Percentiles rank a stretch among this genome's conserved stretches.
phyloP scores from a whole-genome alignment of 2,329 filamentous ascomycete genomes.

The Xylariaceae sp. region DNA sequence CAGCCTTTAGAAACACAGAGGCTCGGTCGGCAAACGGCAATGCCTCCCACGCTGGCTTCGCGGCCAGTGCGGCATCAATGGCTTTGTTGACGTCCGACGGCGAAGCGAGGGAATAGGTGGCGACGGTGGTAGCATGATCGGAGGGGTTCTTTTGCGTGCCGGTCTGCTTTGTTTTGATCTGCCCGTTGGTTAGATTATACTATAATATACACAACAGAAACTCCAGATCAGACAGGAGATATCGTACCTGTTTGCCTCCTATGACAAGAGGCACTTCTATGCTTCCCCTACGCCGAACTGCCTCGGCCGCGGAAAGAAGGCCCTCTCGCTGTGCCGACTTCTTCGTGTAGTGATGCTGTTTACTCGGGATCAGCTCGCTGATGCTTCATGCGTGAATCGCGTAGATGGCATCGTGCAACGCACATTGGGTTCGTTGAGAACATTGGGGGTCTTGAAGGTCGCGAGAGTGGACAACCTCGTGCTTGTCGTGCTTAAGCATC shows the following conservation, averaged over 20 bases:
- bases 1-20: slow-evolving; percentile 91
- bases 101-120: slow-evolving; percentile 80
- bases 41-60: slow-evolving; percentile 79
- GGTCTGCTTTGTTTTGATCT: slow-evolving; percentile 64
- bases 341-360: slow-evolving; percentile 82
- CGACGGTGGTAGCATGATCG: slow-evolving; percentile 70
- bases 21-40: slow-evolving; percentile 88
- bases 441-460: slow-evolving; percentile 79
- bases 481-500: slow-evolving; percentile 31
- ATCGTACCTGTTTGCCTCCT: slow-evolving; percentile 69
- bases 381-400: neutral
- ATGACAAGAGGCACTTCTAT: slow-evolving; percentile 79
- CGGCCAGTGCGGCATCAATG: slow-evolving; percentile 80
- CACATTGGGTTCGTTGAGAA: slow-evolving; percentile 95
- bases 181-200: slow-evolving; percentile 18
- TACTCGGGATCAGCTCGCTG: slow-evolving; percentile 2
- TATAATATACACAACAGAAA: neutral
- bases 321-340: slow-evolving; percentile 74
- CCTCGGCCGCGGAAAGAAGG: slow-evolving; percentile 68
- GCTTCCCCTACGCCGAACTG: slow-evolving; percentile 63
- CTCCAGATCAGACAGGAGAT: no score
- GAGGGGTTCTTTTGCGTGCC: slow-evolving; percentile 77
- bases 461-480: slow-evolving; percentile 59
- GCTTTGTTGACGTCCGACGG: slow-evolving; percentile 70
- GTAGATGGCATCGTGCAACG: slow-evolving; percentile 35